Evolutionary conservation across 441 rosid genomes (phyloP), one percentile per base, ranked within the genome.

Genomic region (Pelargonium australe): DNA sequence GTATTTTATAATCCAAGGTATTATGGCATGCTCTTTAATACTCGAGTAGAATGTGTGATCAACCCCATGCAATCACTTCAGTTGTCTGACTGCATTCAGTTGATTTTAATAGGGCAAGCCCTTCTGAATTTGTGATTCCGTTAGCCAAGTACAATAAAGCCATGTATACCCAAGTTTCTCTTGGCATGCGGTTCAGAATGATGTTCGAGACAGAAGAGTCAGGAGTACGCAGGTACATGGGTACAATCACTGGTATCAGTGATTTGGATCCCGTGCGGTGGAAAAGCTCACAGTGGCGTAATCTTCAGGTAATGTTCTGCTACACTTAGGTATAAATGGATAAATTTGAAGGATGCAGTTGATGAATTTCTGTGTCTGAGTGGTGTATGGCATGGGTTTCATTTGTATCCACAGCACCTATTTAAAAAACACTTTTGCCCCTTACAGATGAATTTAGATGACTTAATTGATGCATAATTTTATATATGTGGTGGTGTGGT

Each of bases 131-230:
- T 82, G 95, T 95, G 16, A 84, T 95, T 71, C 99, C 97, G 67
- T 74, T 95, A 70, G 95, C 99, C 78, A 95, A 92, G 78, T 92
- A 89, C 80, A 83, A 86, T 83, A 90, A 92, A 84, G 94, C 96
- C 49, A 85, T 85, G 74, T 84, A 63, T 41, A 78, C 83, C 80
- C 99, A 95, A 79, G 78, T 85, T 58, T 95, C 99, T 60, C 88
- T 80, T 55, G 97, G 97, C 64, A 86, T 95, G 99, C 84, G 97
- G 45, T 95, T 95, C 67, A 77, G 97, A 66, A 95, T 95, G 99
- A 85, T 90, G 95, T 95, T 95, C 77, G 99, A 95, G 82, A 95
- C 99, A 3, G 98, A 91, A 62, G 99, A 92, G 41, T 95, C 96
- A 23, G 98, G 93, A 75, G 82, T 87, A 47, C 82, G 84, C 71